A percentile compares a stretch with the other conserved stretches of the same genome.
These are phyloP conservation scores for Curvularia spicifera DNA, from an alignment of 2,329 filamentous ascomycete genomes.

Conservation along the genomic window DNA sequence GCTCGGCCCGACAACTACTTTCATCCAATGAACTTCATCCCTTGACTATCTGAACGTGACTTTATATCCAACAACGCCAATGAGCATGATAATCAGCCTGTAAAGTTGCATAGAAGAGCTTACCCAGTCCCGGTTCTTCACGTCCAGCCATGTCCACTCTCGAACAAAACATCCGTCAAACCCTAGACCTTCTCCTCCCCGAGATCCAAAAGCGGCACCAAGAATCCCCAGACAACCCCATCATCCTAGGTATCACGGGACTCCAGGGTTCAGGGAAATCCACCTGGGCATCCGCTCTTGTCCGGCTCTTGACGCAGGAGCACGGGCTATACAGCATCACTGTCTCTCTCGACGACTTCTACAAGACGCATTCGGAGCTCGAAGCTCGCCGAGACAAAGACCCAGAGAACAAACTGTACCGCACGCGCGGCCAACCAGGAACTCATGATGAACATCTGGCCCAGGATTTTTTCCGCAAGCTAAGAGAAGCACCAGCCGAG, in stretches of 20 bases:
- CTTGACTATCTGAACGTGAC: conserved; percentile 3
- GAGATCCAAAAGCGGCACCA: conserved; percentile 32
- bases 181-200: conserved; percentile 38
- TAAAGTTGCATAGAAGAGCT: background rate
- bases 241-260: conserved; percentile 88
- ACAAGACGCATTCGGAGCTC: conserved; percentile 76
- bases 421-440: conserved; percentile 82
- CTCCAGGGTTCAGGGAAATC: conserved; percentile 94
- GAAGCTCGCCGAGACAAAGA: conserved; percentile 67
- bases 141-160: conserved; percentile 32
- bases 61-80: background rate
- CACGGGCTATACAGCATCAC: conserved; percentile 40
- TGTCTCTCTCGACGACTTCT: conserved; percentile 77
- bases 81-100: background rate
- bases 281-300: conserved; percentile 67
- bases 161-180: conserved; percentile 37
- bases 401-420: conserved; percentile 75
- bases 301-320: conserved; percentile 32
- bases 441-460: conserved; percentile 78
- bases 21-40: conserved; percentile 3
- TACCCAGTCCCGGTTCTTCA: background rate
- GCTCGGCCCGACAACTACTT: conserved; percentile 12
- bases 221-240: conserved; percentile 63
- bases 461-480: conserved; percentile 66
- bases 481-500: conserved; percentile 40